Evolutionary conservation across 2,329 filamentous ascomycete genomes (phyloP), one percentile per base, ranked within the genome.

Genomic region (Beauveria caledonica): DNA sequence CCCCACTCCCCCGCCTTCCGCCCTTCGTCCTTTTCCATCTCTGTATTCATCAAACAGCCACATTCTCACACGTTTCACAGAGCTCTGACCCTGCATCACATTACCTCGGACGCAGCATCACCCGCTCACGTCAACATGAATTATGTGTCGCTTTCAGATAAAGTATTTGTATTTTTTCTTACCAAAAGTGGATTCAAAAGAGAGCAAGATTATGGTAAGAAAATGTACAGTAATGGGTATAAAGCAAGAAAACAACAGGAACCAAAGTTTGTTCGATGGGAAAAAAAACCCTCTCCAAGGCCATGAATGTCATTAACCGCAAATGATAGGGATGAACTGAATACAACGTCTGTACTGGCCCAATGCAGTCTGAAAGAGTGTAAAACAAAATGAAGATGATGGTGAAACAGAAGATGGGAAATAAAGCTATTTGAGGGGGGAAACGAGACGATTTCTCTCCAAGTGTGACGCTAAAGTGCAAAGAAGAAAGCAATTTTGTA

Each of bases 251-350:
- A 56, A 29, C 17, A 48, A 25, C 33, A 21, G 33, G 52, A 61
- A 21, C 27, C 29, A 58, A 63, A 29, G 7, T 39, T 33, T 46
- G 33, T 36, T 40, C 29, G 48, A 48, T 17, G 27, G 36, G 48
- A 44, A 36, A 57, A 58, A n/a, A 60, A 52, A 36, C 42, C 46
- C 55, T 21, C n/a, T n/a, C n/a, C 36, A 36, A 60, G 36, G 49
- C 57, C 57, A 59, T 59, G 48, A 59, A 59, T 52, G 57, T 53
- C 49, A 46, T 59, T 19, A 52, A 54, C 58, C 21, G 25, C 33
- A 49, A 46, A 44, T 13, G 33, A 52, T 13, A 25, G 57, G 36
- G 27, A 42, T 27, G n/a, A 50, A 44, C 33, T 13, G 33, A 36
- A 36, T 13, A 36, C 13, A 15, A 46, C 49, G 57, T 53, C 33